phyloP scores from a whole-genome alignment of 495 filamentous ascomycete genomes.

The Amphirosellinia nigrospora region DNA sequence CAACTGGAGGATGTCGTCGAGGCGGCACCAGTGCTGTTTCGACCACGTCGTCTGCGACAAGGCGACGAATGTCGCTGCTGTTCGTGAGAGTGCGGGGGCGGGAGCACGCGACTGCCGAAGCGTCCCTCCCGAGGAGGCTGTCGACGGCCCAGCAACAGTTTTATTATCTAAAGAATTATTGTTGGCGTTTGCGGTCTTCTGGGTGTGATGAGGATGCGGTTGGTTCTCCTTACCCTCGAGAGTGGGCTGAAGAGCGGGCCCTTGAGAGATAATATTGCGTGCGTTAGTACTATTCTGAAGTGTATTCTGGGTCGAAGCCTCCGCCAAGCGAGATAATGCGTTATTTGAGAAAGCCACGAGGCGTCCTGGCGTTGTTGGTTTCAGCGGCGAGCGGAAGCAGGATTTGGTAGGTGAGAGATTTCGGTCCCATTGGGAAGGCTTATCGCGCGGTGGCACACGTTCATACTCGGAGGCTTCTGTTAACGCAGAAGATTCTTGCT shows the following conservation, averaged over 20 bases:
- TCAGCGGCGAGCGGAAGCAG: constrained; percentile 57
- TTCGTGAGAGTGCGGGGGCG: neutral
- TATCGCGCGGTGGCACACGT: constrained; percentile 38
- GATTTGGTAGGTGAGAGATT: constrained; percentile 57
- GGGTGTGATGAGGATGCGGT: constrained; percentile 17
- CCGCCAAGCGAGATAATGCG: constrained; percentile 43
- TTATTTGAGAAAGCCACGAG: constrained; percentile 55
- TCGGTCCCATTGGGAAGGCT: constrained; percentile 42
- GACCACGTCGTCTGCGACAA: constrained; percentile 50
- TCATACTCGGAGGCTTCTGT: constrained; percentile 42
- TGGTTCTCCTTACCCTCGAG: constrained; percentile 30
- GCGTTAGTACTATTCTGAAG: constrained; percentile 9
- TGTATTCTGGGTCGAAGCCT: constrained; percentile 35
- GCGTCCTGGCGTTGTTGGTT: constrained; percentile 53
- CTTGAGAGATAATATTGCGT: constrained; percentile 20
- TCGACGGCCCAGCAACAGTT: neutral
- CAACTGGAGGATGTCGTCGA: constrained; percentile 46
- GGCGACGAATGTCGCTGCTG: constrained; percentile 9
- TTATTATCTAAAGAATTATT: constrained; percentile 22
- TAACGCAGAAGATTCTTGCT: constrained; percentile 37
- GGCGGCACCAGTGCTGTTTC: constrained; percentile 48
- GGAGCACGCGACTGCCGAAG: neutral
- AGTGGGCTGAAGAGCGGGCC: constrained; percentile 24
- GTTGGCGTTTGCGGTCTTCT: constrained; percentile 11
- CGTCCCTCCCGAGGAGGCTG: neutral